Evolutionary conservation across 2,329 filamentous ascomycete genomes (phyloP).

Genomic region (Fusarium sublunatum): DNA sequence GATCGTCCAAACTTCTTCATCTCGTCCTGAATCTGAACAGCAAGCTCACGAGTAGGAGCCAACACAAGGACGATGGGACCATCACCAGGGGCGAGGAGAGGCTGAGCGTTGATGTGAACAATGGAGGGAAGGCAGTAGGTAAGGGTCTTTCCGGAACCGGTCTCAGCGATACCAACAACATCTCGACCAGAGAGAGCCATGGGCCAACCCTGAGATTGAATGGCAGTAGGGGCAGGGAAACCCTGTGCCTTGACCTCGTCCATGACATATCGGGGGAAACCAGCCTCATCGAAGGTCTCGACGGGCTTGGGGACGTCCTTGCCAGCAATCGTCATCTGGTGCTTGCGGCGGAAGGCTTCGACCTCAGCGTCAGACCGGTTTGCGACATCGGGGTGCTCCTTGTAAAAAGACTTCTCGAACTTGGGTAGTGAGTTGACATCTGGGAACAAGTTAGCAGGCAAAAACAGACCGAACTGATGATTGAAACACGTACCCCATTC

Average conservation of each 20-base stretch:
- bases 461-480: conserved; percentile 43
- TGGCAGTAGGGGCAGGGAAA: conserved; percentile 91
- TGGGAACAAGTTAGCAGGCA: conserved; percentile 53
- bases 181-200: conserved; percentile 99
- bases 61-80: conserved; percentile 97
- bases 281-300: conserved; percentile 96
- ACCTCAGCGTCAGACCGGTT: conserved; percentile 82
- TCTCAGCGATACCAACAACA: conserved; percentile 98
- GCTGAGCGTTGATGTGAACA: conserved; percentile 99
- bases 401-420: conserved; percentile 99
- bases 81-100: conserved; percentile 92
- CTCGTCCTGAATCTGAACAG: conserved; percentile 98
- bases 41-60: conserved; percentile 95
- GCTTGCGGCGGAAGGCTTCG: conserved; percentile 85
- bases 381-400: conserved; percentile 86
- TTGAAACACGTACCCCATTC: conserved; percentile 78
- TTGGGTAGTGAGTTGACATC: conserved; percentile 85
- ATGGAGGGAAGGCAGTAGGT: conserved; percentile 98
- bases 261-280: conserved; percentile 97
- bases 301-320: conserved; percentile 89
- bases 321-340: conserved; percentile 86
- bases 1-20: conserved; percentile 99
- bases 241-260: conserved; percentile 98
- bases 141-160: conserved; percentile 97
- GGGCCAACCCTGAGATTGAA: conserved; percentile 98